Evolutionary conservation across 768 basidiomycete genomes (phyloP), one percentile per base, ranked within the genome.

Genomic region (Auriscalpium orientale): DNA sequence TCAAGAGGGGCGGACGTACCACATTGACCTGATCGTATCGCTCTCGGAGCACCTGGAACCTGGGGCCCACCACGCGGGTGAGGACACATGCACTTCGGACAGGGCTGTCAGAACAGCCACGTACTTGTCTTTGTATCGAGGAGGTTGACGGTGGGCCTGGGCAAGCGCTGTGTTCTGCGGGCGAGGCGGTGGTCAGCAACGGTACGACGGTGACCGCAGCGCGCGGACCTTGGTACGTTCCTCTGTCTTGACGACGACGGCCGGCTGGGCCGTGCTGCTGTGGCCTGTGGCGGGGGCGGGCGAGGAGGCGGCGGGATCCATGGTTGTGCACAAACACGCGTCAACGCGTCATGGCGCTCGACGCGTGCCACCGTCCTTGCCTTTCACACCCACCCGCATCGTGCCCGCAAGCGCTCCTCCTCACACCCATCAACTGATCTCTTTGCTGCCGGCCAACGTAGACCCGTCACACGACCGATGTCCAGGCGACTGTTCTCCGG

Each of bases 71-170:
- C 28, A 28, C 28, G 13, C 35, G 2, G 5, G 46, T 3, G 13
- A 8, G 3, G n/a, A 22, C 10, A 10, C 10, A 10, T 1, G 15
- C 3, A 1, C 12, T 36, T 11, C 2, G 35, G 20, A n/a, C 11
- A 34, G 9, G 34, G 33, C 47, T n/a, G 33, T 10, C 28, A 10
- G 28, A 18, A 12, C 4, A 12, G 46, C 12, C 50, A 37, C 58
- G 28, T 11, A 63, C 62, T 59, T 63, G 56, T 63, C 62, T 46
- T 63, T 62, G 54, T 63, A 63, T 12, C 60, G 47, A 44, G 12
- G 18, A 18, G 52, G 40, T 36, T 4, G 35, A n/a, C 37, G 54
- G 16, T 49, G 47, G 3, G 53, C 53, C 6, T 43, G 54, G n/a
- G 55, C 55, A 15, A 53, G 51, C 51, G 54, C 15, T 9, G 12